A percentile compares a stretch with the other conserved stretches of the same genome.
These are phyloP conservation scores for Macrophomina tecta DNA, from an alignment of 2,329 filamentous ascomycete genomes.

Conservation along the genomic window DNA sequence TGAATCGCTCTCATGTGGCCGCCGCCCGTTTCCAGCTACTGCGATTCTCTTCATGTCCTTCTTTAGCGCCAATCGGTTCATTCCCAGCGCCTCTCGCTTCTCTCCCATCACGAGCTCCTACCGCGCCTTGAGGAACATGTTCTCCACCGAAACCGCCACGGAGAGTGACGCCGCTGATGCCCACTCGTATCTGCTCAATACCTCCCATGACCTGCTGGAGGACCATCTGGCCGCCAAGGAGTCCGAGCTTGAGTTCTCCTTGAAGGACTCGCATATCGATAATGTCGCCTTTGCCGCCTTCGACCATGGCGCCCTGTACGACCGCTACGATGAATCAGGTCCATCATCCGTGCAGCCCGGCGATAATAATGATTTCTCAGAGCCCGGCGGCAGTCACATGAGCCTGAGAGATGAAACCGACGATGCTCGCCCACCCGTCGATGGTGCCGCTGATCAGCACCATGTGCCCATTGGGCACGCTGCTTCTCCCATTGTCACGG, in stretches of 20 bases:
- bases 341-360: slow-evolving; percentile 48
- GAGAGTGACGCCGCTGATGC: slow-evolving; percentile 27
- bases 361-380: slow-evolving; percentile 45
- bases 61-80: slow-evolving; percentile 28
- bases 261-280: slow-evolving; percentile 38
- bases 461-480: slow-evolving; percentile 13
- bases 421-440: slow-evolving; percentile 25
- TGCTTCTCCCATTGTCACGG: neutral
- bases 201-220: slow-evolving; percentile 28
- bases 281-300: slow-evolving; percentile 40
- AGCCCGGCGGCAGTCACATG: slow-evolving; percentile 41
- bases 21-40: slow-evolving; percentile 19
- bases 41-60: slow-evolving; percentile 28
- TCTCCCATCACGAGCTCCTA: slow-evolving; percentile 28
- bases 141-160: slow-evolving; percentile 28
- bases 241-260: slow-evolving; percentile 32
- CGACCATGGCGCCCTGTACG: slow-evolving; percentile 38
- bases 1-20: slow-evolving; percentile 24
- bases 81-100: slow-evolving; percentile 27
- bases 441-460: slow-evolving; percentile 19
- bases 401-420: slow-evolving; percentile 41
- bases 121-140: slow-evolving; percentile 29
- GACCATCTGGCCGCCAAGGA: slow-evolving; percentile 30
- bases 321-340: slow-evolving; percentile 47
- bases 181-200: slow-evolving; percentile 28